phyloP scores from a whole-genome alignment of 1,139 yeast genomes.

The Scheffersomyces cryptocercus region DNA sequence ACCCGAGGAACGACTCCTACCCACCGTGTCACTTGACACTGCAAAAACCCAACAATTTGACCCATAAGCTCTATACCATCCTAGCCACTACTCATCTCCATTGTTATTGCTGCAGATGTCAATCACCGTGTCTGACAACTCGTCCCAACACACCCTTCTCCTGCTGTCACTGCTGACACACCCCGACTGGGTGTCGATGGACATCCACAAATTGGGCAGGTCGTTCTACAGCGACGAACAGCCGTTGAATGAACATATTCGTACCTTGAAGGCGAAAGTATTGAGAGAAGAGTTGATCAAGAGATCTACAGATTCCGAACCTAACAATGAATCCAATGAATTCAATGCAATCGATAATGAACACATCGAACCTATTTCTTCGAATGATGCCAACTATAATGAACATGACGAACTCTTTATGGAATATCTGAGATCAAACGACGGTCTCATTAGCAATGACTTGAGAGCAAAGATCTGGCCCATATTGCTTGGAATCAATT shows the following conservation, averaged over 20 bases:
- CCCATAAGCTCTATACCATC: no score
- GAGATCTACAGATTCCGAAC: conserved; percentile 19
- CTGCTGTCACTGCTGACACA: conserved; percentile 8
- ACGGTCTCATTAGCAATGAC: conserved; percentile 48
- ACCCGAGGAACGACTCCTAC: no score
- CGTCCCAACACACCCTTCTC: no score
- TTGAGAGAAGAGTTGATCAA: conserved; percentile 38
- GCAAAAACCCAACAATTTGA: no score
- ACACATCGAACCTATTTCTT: background rate
- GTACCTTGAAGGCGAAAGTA: conserved; percentile 39
- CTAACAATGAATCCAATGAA: background rate
- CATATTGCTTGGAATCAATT: conserved; percentile 27
- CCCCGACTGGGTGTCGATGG: conserved; percentile 55
- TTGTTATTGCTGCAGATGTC: no score
- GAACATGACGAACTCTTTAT: conserved; percentile 18
- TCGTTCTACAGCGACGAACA: conserved; percentile 45
- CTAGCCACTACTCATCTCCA: no score
- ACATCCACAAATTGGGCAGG: conserved; percentile 46
- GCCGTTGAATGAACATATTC: conserved; percentile 43
- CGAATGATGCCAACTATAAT: background rate
- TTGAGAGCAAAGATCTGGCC: conserved; percentile 53
- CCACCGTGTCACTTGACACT: no score
- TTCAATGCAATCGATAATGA: background rate
- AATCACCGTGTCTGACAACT: no score
- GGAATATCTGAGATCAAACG: conserved; percentile 43